phyloP scores from a whole-genome alignment of 192 early-diverging fungal species.

The Ambispora gerdemannii region DNA sequence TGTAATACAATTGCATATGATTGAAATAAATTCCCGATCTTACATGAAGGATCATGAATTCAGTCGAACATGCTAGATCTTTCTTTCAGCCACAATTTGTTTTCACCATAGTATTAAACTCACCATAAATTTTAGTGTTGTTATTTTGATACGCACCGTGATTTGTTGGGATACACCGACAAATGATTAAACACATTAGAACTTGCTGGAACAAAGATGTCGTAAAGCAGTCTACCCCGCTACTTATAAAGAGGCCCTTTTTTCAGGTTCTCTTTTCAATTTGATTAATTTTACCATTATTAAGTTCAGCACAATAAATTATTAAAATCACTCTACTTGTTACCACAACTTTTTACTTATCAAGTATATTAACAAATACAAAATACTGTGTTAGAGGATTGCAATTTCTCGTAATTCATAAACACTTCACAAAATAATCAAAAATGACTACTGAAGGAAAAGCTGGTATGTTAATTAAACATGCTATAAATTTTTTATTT shows the following conservation, averaged over 20 bases:
- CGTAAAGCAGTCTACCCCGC: background rate
- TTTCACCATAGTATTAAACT: background rate
- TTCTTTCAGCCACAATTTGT: background rate
- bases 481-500: background rate
- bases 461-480: background rate
- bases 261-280: background rate
- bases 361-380: background rate
- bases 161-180: background rate
- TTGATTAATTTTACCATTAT: background rate
- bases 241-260: background rate
- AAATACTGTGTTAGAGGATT: background rate
- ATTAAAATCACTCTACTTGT: background rate
- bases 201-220: conserved; percentile 14
- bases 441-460: background rate
- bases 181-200: background rate
- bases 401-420: background rate
- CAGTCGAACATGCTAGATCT: background rate
- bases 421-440: background rate
- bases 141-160: background rate
- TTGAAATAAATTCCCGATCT: background rate
- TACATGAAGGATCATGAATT: background rate
- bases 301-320: background rate
- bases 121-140: background rate
- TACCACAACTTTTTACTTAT: background rate
- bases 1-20: no score